Percentiles rank a stretch among this genome's conserved stretches.
These are phyloP conservation scores for Coemansia sp. DNA, from an alignment of 192 early-diverging fungal genomes.

Conservation along the genomic window DNA sequence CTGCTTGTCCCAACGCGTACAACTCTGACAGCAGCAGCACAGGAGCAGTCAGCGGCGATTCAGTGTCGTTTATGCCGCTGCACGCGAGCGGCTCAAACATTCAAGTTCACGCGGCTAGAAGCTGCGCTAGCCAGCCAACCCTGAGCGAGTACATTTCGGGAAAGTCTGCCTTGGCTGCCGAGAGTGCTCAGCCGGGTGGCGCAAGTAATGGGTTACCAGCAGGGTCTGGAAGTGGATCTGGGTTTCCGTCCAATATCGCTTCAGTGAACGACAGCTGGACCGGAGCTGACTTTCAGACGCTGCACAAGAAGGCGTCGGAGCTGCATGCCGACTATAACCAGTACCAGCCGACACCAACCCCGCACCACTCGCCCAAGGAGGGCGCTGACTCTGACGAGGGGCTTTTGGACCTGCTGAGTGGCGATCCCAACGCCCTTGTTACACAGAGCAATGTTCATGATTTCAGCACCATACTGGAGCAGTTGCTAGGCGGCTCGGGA, in stretches of 20 bases:
- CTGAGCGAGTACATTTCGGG: conserved; percentile 50
- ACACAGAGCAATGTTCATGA: conserved; percentile 36
- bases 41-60: background rate
- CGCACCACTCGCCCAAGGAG: conserved; percentile 49
- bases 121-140: conserved; percentile 31
- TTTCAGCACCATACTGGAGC: conserved; percentile 40
- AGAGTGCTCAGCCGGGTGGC: background rate
- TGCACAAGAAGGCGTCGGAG: conserved; percentile 37
- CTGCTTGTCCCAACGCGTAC: background rate
- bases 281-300: conserved; percentile 32
- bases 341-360: conserved; percentile 53
- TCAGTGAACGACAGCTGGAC: conserved; percentile 46
- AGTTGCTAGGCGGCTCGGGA: conserved; percentile 24
- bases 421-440: conserved; percentile 42
- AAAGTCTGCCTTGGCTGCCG: conserved; percentile 9
- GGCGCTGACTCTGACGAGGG: conserved; percentile 27
- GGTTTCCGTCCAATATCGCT: background rate
- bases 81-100: background rate
- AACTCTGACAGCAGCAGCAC: background rate
- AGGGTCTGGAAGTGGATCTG: background rate
- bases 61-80: background rate
- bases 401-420: conserved; percentile 30
- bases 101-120: background rate
- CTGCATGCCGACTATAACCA: conserved; percentile 34
- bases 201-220: background rate